Evolutionary conservation across 768 basidiomycete species (phyloP), one percentile per base, ranked within the genome.

Genomic region (Auricularia sp.): DNA sequence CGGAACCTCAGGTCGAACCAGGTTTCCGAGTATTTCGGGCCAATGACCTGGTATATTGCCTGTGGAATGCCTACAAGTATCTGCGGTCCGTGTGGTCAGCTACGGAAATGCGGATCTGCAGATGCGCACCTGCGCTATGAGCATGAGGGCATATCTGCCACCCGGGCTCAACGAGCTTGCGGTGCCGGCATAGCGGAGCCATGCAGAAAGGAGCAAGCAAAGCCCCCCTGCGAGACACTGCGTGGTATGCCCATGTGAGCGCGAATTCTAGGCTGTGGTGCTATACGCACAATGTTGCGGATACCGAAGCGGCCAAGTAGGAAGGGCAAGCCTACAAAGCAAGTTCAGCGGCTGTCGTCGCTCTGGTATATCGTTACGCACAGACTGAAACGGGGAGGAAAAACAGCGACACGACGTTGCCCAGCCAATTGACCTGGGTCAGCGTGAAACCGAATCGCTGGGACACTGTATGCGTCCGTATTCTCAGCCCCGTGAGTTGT

Each of bases 1-100:
- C 91, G 80, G 14, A 87, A 84, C 65, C 82, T 77, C 59, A 91
- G 74, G 66, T 88, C 84, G 69, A 93, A 93, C 91, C 91, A 93
- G 36, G 76, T 83, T 71, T 93, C 88, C 0, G 91, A 91, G 73
- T 87, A 93, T 62, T 83, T 86, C 1, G 91, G 89, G 4, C 87
- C 88, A 8, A 92, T 75, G 33, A 93, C 82, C 74, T 90, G 90
- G 72, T 84, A 92, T 14, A 86, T 76, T 2, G 90, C 85, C 70
- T 90, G 87, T 2, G 88, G 77, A 58, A 90, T 73, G 1, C 83
- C 83, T 6, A 83, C 79, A 47, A 91, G 79, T 16, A 86, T 68
- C 89, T 91, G 64, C 35, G 12, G 44, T 23, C 51, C 43, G 1
- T 44, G 60, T 39, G 63, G 33, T n/a, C 36, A 33, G 53, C 44